Percentiles rank a stretch among this genome's conserved stretches.
These are phyloP conservation scores for Sclerotinia borealis DNA, from an alignment of 2,329 filamentous ascomycete species.

Conservation along the genomic window DNA sequence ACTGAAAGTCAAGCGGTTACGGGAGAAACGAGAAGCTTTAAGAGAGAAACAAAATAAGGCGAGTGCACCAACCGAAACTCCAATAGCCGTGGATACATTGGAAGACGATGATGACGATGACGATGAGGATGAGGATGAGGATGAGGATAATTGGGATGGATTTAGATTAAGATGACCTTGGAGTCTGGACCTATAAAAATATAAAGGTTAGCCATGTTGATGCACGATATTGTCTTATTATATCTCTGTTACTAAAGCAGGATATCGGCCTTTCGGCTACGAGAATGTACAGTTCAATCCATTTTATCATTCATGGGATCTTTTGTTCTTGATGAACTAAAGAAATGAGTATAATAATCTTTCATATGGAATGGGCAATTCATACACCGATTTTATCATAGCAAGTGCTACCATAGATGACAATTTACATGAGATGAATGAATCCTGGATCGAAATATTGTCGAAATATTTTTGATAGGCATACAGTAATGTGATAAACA, in stretches of 20 bases:
- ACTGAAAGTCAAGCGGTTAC: slow-evolving; percentile 60
- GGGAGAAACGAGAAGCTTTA: slow-evolving; percentile 65
- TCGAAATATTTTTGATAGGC: background rate
- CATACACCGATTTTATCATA: no score
- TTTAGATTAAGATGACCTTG: slow-evolving; percentile 12
- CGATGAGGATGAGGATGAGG: slow-evolving; percentile 14
- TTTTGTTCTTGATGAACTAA: background rate
- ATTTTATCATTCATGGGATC: background rate
- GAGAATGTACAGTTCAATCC: background rate
- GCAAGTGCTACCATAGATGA: background rate
- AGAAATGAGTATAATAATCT: background rate
- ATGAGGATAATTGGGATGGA: slow-evolving; percentile 19
- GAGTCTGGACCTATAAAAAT: background rate
- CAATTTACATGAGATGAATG: background rate
- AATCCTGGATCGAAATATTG: background rate
- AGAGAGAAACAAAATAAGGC: slow-evolving; percentile 34
- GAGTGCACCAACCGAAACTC: background rate
- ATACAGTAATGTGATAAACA: background rate
- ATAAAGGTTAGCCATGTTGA: background rate
- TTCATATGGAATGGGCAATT: background rate
- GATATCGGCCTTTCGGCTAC: background rate
- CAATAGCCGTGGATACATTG: background rate
- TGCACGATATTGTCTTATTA: background rate
- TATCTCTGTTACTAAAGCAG: background rate
- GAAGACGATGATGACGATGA: slow-evolving; percentile 16